Conservation (phyloP, 208 protist genomes). For the Tritrichomonas musculus region DNA sequence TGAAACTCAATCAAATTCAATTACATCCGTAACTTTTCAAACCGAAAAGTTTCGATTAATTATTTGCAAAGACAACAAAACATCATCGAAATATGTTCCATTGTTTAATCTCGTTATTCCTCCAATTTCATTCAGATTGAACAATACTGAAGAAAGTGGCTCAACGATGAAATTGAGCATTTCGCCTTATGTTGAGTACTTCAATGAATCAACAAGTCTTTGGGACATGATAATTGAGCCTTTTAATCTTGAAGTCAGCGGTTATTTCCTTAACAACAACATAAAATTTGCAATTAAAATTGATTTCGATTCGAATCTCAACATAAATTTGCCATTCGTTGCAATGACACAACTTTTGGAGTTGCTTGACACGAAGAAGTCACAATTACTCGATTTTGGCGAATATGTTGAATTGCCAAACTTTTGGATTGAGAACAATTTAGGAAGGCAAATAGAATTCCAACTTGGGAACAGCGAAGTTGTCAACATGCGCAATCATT, state of each 20-base stretch:
- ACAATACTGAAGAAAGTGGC: no score
- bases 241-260: not conserved
- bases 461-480: not conserved
- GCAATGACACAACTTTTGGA: not conserved
- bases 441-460: not conserved
- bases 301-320: not conserved
- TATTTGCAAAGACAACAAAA: not conserved
- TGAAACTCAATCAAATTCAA: no score
- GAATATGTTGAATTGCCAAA: not conserved
- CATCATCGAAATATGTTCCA: not conserved
- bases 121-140: not conserved
- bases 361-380: not conserved
- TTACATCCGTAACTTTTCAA: no score
- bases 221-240: constrained; percentile 1
- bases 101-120: constrained; percentile 19
- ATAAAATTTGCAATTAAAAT: not conserved
- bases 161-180: not conserved
- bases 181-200: not conserved
- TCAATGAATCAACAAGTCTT: not conserved
- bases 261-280: not conserved
- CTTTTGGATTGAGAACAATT: not conserved
- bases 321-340: not conserved
- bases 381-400: not conserved
- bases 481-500: not conserved
- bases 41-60: not conserved